Percentiles rank a stretch among this genome's conserved stretches.
These are phyloP conservation scores for Alternaria dauci DNA, from an alignment of 2,329 filamentous ascomycete species.

Conservation along the genomic window DNA sequence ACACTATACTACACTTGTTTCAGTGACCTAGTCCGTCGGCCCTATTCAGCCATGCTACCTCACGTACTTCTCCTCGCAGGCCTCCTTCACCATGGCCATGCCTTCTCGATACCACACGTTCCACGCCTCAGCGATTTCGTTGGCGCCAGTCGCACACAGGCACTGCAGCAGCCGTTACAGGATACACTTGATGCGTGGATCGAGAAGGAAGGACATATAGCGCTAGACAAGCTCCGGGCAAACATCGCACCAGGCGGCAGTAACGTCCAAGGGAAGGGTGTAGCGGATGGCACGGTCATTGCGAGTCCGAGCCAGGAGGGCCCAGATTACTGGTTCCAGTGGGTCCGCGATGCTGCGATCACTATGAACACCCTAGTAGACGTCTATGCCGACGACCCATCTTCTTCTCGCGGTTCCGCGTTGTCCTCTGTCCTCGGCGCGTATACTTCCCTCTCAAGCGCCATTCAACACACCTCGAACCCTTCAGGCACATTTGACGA, in stretches of 20 bases:
- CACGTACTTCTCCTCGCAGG: slow-evolving; percentile 14
- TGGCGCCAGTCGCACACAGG: slow-evolving; percentile 25
- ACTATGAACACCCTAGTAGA: slow-evolving; percentile 54
- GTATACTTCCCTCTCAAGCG: slow-evolving; percentile 46
- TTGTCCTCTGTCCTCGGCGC: slow-evolving; percentile 44
- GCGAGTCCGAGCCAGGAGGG: slow-evolving; percentile 53
- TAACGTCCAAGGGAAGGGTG: slow-evolving; percentile 46
- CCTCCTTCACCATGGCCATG: slow-evolving; percentile 28
- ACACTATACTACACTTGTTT: neutral
- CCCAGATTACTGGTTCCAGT: slow-evolving; percentile 58
- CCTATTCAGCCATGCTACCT: slow-evolving; percentile 14
- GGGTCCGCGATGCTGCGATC: slow-evolving; percentile 57
- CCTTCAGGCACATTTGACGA: slow-evolving; percentile 49
- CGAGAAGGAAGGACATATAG: slow-evolving; percentile 46
- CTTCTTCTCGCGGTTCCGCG: slow-evolving; percentile 34
- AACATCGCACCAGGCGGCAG: slow-evolving; percentile 55
- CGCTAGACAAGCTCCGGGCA: slow-evolving; percentile 51
- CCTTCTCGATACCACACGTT: slow-evolving; percentile 42
- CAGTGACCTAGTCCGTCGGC: neutral
- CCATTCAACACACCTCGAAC: slow-evolving; percentile 51
- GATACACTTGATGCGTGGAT: slow-evolving; percentile 49
- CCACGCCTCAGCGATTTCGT: slow-evolving; percentile 26
- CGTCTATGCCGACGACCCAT: slow-evolving; percentile 47
- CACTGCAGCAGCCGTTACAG: slow-evolving; percentile 39
- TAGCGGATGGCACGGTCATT: slow-evolving; percentile 52